A percentile compares a stretch with the other conserved stretches of the same genome.
These are phyloP conservation scores for Alternaria longipes DNA, from an alignment of 2,329 filamentous ascomycete genomes.

Conservation along the genomic window DNA sequence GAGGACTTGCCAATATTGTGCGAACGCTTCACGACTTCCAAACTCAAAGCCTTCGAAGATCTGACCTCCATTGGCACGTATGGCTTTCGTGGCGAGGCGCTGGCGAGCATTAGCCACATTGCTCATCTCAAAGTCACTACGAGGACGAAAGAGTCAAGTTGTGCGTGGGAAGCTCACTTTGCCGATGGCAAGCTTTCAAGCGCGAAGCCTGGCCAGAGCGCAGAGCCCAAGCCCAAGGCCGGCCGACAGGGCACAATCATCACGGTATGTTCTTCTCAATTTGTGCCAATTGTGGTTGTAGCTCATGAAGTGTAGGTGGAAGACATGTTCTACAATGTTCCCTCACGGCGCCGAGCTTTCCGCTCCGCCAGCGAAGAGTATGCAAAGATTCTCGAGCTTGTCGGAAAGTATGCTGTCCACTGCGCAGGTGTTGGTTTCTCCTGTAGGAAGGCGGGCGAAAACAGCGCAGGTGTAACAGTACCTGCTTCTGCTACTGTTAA, in stretches of 20 bases:
- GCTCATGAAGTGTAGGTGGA: conserved; percentile 67
- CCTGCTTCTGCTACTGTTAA: conserved; percentile 74
- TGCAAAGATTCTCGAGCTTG: conserved; percentile 95
- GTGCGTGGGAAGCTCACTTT: conserved; percentile 91
- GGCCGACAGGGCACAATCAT: conserved; percentile 93
- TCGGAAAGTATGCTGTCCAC: conserved; percentile 92
- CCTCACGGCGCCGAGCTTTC: conserved; percentile 86
- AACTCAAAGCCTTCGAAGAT: conserved; percentile 93
- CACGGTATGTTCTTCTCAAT: conserved; percentile 64
- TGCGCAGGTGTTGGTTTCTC: conserved; percentile 92
- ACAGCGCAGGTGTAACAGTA: conserved; percentile 74
- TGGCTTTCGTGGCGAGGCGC: conserved; percentile 94
- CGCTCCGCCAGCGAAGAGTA: conserved; percentile 93
- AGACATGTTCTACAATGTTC: conserved; percentile 96
- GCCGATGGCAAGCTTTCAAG: conserved; percentile 82
- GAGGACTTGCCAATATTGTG: conserved; percentile 92
- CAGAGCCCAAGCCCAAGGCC: conserved; percentile 87
- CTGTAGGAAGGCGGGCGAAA: conserved; percentile 95
- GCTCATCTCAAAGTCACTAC: conserved; percentile 95
- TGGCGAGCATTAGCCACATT: conserved; percentile 98
- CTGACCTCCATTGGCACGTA: conserved; percentile 90
- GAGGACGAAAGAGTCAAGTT: conserved; percentile 84
- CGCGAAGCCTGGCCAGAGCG: conserved; percentile 84
- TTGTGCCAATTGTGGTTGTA: not conserved
- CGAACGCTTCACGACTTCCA: conserved; percentile 96